A percentile compares a stretch with the other conserved stretches of the same genome.
These are phyloP conservation scores for Alternaria tenuissima DNA, from an alignment of 2,329 filamentous ascomycete genomes.

Conservation along the genomic window DNA sequence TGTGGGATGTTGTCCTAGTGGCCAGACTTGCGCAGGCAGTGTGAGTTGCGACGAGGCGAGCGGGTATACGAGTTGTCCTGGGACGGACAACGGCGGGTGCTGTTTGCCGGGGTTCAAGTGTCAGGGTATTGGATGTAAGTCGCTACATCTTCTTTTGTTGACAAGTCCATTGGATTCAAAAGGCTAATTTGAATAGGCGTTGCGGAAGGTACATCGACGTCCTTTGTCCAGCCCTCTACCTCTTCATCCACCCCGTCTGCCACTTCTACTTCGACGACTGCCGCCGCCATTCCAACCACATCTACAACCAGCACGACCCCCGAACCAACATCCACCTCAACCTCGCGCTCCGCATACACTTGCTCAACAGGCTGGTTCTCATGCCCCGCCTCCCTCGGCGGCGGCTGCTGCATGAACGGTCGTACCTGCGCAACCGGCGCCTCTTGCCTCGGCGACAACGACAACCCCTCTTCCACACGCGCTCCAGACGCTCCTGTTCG, in stretches of 20 bases:
- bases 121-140: conserved; percentile 73
- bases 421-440: conserved; percentile 53
- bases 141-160: fast-evolving
- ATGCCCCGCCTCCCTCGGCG: conserved; percentile 57
- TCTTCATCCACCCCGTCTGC: not conserved
- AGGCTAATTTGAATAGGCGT: conserved; percentile 33
- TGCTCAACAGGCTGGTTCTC: conserved; percentile 58
- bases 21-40: conserved; percentile 68
- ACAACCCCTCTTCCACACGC: conserved; percentile 43
- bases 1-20: conserved; percentile 78
- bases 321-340: conserved; percentile 12
- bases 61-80: conserved; percentile 71
- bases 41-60: conserved; percentile 67
- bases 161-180: no score
- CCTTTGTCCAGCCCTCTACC: conserved; percentile 38
- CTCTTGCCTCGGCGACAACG: conserved; percentile 47
- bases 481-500: conserved; percentile 53
- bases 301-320: conserved; percentile 18
- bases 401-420: conserved; percentile 60
- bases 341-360: conserved; percentile 34
- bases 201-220: conserved; percentile 39
- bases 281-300: conserved; percentile 50
- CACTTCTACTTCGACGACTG: conserved; percentile 46
- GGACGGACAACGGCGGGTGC: conserved; percentile 74
- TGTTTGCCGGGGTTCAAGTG: conserved; percentile 77